Evolutionary conservation across 1,284 basidiomycete genomes (phyloP).

Genomic region (Sporisorium scitamineum): DNA sequence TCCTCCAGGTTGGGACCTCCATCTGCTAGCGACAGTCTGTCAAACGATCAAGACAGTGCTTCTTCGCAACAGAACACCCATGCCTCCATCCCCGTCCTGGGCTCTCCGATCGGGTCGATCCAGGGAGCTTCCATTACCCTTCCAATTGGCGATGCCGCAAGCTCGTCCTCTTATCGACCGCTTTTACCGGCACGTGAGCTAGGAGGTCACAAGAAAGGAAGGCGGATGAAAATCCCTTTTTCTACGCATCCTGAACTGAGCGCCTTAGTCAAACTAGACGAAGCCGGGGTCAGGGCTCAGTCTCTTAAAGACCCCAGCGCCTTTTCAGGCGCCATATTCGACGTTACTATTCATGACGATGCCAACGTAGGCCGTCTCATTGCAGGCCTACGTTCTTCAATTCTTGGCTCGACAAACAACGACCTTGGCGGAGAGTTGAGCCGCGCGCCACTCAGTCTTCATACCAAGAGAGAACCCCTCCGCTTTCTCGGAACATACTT

Average conservation of each 20-base stretch:
- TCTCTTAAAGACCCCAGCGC: neutral
- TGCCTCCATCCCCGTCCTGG: too few species aligned
- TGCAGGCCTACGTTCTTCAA: neutral
- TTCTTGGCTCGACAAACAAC: neutral
- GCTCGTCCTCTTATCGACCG: neutral
- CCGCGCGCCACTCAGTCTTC: neutral
- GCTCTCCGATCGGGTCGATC: too few species aligned
- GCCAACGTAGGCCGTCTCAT: neutral
- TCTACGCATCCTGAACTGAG: neutral
- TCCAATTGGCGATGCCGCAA: neutral
- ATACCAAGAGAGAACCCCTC: neutral
- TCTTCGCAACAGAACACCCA: neutral
- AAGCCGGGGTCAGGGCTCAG: neutral
- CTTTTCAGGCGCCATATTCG: neutral
- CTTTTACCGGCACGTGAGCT: neutral
- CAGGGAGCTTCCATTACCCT: too few species aligned
- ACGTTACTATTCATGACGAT: neutral
- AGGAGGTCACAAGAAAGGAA: neutral
- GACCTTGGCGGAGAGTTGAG: too few species aligned
- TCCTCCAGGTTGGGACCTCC: too few species aligned
- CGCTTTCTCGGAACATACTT: neutral
- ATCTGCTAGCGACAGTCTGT: too few species aligned
- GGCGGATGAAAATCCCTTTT: too few species aligned
- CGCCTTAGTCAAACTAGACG: neutral
- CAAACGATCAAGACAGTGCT: neutral